Evolutionary conservation across 179 eudicot species (phyloP), one percentile per base, ranked within the genome.

Genomic region (Beta lomatogona): DNA sequence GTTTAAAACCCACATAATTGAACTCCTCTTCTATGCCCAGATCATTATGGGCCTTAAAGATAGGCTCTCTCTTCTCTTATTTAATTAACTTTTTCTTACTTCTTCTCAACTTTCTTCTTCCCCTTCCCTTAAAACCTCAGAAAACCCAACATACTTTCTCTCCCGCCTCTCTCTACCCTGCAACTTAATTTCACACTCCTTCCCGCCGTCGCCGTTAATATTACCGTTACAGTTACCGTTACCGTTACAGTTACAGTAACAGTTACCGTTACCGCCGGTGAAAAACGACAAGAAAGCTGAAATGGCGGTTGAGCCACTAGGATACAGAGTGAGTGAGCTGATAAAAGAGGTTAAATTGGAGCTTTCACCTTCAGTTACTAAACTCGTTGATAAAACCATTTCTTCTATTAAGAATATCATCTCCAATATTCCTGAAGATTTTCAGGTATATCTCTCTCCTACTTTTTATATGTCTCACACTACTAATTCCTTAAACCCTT

Each of bases 281-380:
- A 15, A 53, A 36, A 16, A n/a, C 31, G 60, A 69, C 19, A 10
- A 15, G 3, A 31, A 64, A 67, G 19, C 18, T 18, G 46, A 57
- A 28, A 85, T 85, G 87, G 84, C 84, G 80, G 77, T 77, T 65
- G 89, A 86, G 78, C 85, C 91, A 25, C 77, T 91, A 81, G 82
- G 80, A 70, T 73, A 91, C 84, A 90, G 95, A 77, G 81, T 89
- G 22, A 78, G 76, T 45, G 93, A 95, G 81, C 93, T 95, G 10
- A 83, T 94, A 54, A 91, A 91, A 77, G 97, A 95, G 60, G 98
- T 90, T 3, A 86, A 89, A 75, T 76, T 89, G 4, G 91, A 92
- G 46, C 91, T 87, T 86, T 88, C 98, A 16, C 86, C 95, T 5
- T 80, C 87, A 3, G 80, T 85, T 52, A 92, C 92, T 63, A 84